Conservation (phyloP, 2,329 filamentous ascomycete genomes). For the Fusarium circinatum region DNA sequence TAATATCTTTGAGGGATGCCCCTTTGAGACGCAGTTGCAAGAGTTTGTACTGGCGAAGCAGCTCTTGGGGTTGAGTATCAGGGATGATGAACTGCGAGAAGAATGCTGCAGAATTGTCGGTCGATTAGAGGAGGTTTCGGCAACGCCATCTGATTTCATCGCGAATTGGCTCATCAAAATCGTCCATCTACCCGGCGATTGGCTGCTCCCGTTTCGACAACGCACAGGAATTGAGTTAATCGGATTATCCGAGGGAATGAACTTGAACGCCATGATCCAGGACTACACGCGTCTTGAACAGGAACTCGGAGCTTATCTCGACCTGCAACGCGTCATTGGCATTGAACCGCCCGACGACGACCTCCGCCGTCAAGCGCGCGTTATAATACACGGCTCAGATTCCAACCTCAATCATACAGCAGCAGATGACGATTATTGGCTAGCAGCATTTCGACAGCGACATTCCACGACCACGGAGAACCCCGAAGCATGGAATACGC, state of each 20-base stretch:
- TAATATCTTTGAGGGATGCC: constrained; percentile 44
- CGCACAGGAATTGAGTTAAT: constrained; percentile 18
- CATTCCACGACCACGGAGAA: constrained; percentile 23
- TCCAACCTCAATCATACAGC: constrained; percentile 30
- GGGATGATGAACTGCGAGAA: constrained; percentile 30
- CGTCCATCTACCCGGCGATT: constrained; percentile 29
- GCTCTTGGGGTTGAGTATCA: constrained; percentile 6
- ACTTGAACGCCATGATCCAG: constrained; percentile 28
- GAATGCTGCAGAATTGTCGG: constrained; percentile 40
- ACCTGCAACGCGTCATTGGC: constrained; percentile 26
- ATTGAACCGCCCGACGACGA: constrained; percentile 33
- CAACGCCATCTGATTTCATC: constrained; percentile 38
- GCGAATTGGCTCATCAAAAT: constrained; percentile 40
- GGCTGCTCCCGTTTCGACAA: constrained; percentile 35
- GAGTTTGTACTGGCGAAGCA: constrained; percentile 29
- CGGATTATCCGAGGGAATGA: neutral
- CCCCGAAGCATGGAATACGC: constrained; percentile 4
- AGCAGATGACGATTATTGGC: constrained; percentile 40
- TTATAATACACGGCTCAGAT: constrained; percentile 35
- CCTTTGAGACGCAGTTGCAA: constrained; percentile 41
- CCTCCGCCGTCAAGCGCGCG: constrained; percentile 32
- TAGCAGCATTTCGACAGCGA: constrained; percentile 33
- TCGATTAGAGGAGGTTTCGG: constrained; percentile 31
- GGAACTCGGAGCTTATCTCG: constrained; percentile 26
- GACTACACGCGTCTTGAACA: constrained; percentile 37